Evolutionary conservation across 106 monocot species (phyloP), one percentile per base, ranked within the genome.

Genomic region (Chionographis japonica): DNA sequence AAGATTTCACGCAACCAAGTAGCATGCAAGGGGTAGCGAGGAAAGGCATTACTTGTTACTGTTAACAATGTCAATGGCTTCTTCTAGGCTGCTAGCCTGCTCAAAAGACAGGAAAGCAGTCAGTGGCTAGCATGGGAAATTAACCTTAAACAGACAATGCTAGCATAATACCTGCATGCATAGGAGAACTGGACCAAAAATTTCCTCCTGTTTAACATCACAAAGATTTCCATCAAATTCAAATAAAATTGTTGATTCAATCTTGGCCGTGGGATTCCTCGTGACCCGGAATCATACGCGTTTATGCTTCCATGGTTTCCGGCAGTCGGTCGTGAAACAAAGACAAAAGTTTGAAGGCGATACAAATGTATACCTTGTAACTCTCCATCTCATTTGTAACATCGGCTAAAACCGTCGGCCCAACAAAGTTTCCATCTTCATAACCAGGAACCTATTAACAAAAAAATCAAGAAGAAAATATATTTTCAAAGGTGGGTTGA

Each of bases 181-280:
- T 12, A 93, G 85, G 6, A 98, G 85, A 74, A 98, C 98, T 40
- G 98, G 98, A 68, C 98, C 98, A 79, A 98, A 98, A 55, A 98
- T 93, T 58, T 98, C 98, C 85, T 98, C 97, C 97, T 98, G 83
- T 72, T 65, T n/a, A 49, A 74, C 20, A 69, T 65, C 36, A 6
- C 58, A 68, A 56, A 56, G 59, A 50, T 54, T 73, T 16, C 40
- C 35, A 67, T 79, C 40, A 70, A 64, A 63, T 27, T 54, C n/a
- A 3, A 41, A 1, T 38, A 40, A 15, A 9, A 62, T 40, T 62
- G 46, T 10, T 10, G 9, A 27, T 27, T 27, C 46, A 46, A 46
- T 46, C 5, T 10, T 6, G 9, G 9, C 5, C 9, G 5, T 46
- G 2, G 46, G 46, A 6, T 46, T 46, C 5, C 8, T 46, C 2